Conservation (phyloP, 257 asterid genomes). For the Misopates orontium region DNA sequence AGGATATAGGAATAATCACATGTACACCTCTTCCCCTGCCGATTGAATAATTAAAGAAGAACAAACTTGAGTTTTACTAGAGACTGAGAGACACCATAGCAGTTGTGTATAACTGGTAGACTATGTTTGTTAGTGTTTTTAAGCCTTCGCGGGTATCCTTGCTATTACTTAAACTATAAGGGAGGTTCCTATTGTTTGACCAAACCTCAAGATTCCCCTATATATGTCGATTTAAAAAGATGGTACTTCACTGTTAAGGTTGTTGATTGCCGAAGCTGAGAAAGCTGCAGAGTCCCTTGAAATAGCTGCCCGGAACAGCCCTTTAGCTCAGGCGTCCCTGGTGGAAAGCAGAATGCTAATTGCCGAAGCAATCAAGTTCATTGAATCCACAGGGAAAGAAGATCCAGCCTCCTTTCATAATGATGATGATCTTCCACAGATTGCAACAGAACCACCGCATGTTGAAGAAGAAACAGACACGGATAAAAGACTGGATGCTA, state of each 20-base stretch:
- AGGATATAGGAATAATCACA: too few species aligned
- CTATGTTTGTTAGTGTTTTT: too few species aligned
- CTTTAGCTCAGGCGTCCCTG: slow-evolving; percentile 69
- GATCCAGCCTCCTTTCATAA: slow-evolving; percentile 23
- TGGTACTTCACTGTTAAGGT: slow-evolving; percentile 34
- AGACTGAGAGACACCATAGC: too few species aligned
- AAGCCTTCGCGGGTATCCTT: too few species aligned
- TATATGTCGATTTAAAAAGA: not conserved
- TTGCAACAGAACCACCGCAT: slow-evolving; percentile 3
- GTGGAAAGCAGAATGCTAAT: slow-evolving; percentile 73
- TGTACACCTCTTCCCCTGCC: too few species aligned
- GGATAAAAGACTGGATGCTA: not conserved
- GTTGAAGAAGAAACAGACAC: slow-evolving; percentile 22
- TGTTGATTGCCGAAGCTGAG: slow-evolving; percentile 89
- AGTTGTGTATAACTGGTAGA: too few species aligned
- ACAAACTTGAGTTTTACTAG: too few species aligned
- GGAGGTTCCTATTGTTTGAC: too few species aligned
- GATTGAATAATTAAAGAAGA: too few species aligned
- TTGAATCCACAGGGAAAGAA: slow-evolving; percentile 55
- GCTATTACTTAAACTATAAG: too few species aligned
- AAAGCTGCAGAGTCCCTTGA: slow-evolving; percentile 85
- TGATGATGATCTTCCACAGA: slow-evolving; percentile 23
- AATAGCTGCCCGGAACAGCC: slow-evolving; percentile 62
- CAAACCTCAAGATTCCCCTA: too few species aligned
- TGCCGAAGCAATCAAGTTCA: slow-evolving; percentile 63